phyloP scores from a whole-genome alignment of 2,329 filamentous ascomycete species.

The Ophiostoma montium region DNA sequence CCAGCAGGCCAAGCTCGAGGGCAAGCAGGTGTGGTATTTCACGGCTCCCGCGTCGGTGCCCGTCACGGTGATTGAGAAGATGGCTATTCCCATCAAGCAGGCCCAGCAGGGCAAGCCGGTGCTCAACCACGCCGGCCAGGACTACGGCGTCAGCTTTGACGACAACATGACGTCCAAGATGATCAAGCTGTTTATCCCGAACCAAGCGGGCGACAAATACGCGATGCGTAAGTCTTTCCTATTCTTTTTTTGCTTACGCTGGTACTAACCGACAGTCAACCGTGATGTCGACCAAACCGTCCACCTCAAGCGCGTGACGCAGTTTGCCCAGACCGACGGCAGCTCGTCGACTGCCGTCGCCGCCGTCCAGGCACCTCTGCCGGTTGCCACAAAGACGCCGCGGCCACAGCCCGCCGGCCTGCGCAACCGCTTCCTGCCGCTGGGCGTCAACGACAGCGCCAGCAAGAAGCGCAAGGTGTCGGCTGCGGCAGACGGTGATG shows the following conservation, averaged over 20 bases:
- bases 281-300: conserved; percentile 43
- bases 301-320: conserved; percentile 49
- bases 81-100: conserved; percentile 45
- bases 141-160: conserved; percentile 47
- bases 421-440: conserved; percentile 51
- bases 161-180: conserved; percentile 32
- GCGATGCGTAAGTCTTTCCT: conserved; percentile 31
- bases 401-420: conserved; percentile 55
- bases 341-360: neutral
- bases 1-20: conserved; percentile 42
- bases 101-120: conserved; percentile 37
- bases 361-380: conserved; percentile 23
- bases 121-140: conserved; percentile 47
- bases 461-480: conserved; percentile 26
- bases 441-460: conserved; percentile 32
- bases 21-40: conserved; percentile 72
- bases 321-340: conserved; percentile 31
- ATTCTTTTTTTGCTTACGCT: neutral
- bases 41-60: conserved; percentile 56
- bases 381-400: conserved; percentile 35
- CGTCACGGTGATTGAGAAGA: conserved; percentile 50
- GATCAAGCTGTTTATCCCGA: conserved; percentile 48
- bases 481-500: neutral
- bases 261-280: conserved; percentile 22
- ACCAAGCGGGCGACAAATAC: conserved; percentile 39